Evolutionary conservation across 305 asterid species (phyloP), one percentile per base, ranked within the genome.

Genomic region (Caryopteris hybrid): DNA sequence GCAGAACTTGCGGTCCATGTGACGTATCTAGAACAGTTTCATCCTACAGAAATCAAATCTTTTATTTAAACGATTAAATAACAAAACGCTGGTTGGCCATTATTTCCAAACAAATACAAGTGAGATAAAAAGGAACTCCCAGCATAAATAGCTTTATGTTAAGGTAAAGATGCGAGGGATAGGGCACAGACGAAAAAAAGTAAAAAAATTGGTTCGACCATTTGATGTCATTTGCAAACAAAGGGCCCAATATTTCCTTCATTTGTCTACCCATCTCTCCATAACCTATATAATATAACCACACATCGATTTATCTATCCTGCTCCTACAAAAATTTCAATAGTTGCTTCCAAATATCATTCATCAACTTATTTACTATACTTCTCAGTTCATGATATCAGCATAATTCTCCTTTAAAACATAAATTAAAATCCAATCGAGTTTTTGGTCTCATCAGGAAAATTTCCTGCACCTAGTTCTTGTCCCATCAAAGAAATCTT

Each of bases 41-140:
- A 23, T 60, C 79, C 82, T 78, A 46, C 45, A 50, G 22, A 64
- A 52, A 60, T 47, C 72, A 61, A 60, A 36, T 50, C 36, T 63
- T 62, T 57, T 8, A 57, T 69, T 34, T 27, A 38, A 33, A 46
- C 64, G n/a, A n/a, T n/a, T n/a, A n/a, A 27, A 12, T 8, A n/a
- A 33, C 18, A 48, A 6, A 48, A 21, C 34, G 18, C n/a, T 6
- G 38, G 8, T n/a, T 18, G 9, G 42, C 42, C 31, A 39, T 5
- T 22, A 69, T 10, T 33, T 31, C 31, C 47, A 8, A 34, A 25
- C 20, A 46, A 64, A 63, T 31, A 21, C 16, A 36, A 33, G 61
- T 2, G 13, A 3, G 3, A 14, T 27, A 36, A 4, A 16, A 22
- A 60, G n/a, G 46, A 38, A 42, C 42, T 60, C 41, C 2, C 31